Evolutionary conservation across 1,284 basidiomycete genomes (phyloP), one percentile per base, ranked within the genome.

Genomic region (Boletus mariae): DNA sequence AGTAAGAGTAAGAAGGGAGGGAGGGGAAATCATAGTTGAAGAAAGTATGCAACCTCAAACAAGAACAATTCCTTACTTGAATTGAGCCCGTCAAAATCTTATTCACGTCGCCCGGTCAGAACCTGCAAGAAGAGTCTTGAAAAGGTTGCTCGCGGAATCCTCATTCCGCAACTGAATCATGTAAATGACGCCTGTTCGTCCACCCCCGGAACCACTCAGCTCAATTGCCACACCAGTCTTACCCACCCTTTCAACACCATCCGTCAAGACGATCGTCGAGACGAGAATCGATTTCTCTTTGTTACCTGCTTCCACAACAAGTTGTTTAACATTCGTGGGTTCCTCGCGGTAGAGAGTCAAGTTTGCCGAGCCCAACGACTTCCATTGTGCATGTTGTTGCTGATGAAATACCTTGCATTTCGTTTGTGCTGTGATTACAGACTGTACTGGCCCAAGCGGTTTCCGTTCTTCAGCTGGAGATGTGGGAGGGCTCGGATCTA

Each of bases 351-450:
- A 99, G 46, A 98, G 76, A 68, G 92, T 94, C 57, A 99, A 78
- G 63, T 87, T 86, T 6, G 92, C 94, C 11, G 87, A 78, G 2
- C 97, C 97, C 38, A 99, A 77, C 2, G 91, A 86, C 75, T 98
- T 99, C 97, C 97, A 99, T 70, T 98, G 93, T 25, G 88, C 87
- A 68, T 98, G 95, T 38, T 91, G 85, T 66, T 97, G 94, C 70
- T 99, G 90, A 51, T 97, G 75, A 76, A 98, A 99, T 32, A 98
- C 87, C 72, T 99, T 98, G 82, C 96, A 98, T 70, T 96, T 95
- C 92, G 97, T 98, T 66, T 93, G 85, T n/a, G 92, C 93, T 4
- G 89, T 83, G 47, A 98, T 76, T 11, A 82, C 76, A 7, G 89
- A 84, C 20, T 82, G 85, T 28, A 87, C 80, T 1, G 92, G 91